Evolutionary conservation across 2,329 filamentous ascomycete genomes (phyloP).

Genomic region (Claviceps pazoutovae): DNA sequence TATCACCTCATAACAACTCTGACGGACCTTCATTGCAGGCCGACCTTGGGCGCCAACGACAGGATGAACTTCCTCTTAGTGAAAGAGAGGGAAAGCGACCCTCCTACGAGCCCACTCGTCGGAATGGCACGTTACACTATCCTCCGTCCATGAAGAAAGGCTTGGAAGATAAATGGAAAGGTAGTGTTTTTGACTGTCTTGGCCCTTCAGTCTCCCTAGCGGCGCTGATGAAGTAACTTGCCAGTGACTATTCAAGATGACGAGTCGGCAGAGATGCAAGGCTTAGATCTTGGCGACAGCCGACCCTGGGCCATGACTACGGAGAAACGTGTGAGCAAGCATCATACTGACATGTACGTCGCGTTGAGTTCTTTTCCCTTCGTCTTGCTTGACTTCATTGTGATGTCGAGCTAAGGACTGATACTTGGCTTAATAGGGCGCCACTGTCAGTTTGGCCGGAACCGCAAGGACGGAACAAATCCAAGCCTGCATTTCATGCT

Average conservation of each 20-base stretch:
- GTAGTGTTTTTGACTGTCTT: slow-evolving; percentile 3
- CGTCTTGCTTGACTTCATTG: background rate
- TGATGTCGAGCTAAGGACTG: background rate
- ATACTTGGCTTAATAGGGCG: slow-evolving; percentile 3
- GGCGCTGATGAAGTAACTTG: background rate
- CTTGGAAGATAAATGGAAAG: slow-evolving; percentile 10
- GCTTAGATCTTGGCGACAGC: slow-evolving; percentile 9
- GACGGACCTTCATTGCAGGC: slow-evolving; percentile 6
- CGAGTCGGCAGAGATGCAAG: slow-evolving; percentile 12
- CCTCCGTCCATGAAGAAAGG: slow-evolving; percentile 5
- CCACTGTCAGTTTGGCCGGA: slow-evolving; percentile 5
- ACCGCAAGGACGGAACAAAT: background rate
- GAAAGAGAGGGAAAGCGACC: slow-evolving; percentile 6
- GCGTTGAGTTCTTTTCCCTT: background rate
- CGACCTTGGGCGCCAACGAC: slow-evolving; percentile 11
- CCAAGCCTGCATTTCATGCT: background rate
- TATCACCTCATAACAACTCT: background rate
- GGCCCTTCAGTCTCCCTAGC: background rate
- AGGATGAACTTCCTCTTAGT: slow-evolving; percentile 12
- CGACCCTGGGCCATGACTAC: slow-evolving; percentile 12
- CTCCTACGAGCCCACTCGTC: slow-evolving; percentile 6
- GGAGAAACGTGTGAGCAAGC: slow-evolving; percentile 2
- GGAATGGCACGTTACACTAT: slow-evolving; percentile 7
- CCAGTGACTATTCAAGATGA: slow-evolving; percentile 11
- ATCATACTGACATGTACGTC: slow-evolving; percentile 7